Evolutionary conservation across 331 rosid species (phyloP).

Genomic region (Dryas integrifolia): DNA sequence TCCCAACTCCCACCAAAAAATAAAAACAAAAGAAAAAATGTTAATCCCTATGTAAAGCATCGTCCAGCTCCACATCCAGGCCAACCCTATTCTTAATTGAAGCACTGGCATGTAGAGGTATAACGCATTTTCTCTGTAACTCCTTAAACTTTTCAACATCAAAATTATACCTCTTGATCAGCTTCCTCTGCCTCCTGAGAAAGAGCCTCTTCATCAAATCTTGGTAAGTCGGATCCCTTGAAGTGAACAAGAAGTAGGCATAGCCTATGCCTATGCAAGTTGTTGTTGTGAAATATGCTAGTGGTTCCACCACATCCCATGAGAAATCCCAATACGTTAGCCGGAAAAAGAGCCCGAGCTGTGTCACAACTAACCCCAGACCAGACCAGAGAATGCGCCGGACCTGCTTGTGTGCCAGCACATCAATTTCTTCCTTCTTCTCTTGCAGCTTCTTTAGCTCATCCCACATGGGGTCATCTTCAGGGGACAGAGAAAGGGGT

Average conservation of each 20-base stretch:
- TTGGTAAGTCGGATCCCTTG: conserved; percentile 91
- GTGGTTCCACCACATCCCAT: conserved; percentile 98
- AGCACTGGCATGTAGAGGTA: conserved; percentile 48
- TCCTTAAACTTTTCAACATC: conserved; percentile 59
- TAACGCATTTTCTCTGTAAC: conserved; percentile 52
- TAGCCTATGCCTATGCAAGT: conserved; percentile 76
- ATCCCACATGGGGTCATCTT: conserved; percentile 50
- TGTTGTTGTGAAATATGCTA: conserved; percentile 77
- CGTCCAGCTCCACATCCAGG: conserved; percentile 65
- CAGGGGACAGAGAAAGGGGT: conserved; percentile 59
- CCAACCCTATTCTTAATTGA: conserved; percentile 57
- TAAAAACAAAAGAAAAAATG: not conserved
- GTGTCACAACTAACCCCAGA: conserved; percentile 41
- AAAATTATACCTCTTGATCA: conserved; percentile 55
- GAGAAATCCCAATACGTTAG: conserved; percentile 98
- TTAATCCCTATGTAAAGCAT: conserved; percentile 49
- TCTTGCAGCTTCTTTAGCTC: conserved; percentile 58
- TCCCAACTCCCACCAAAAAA: conserved; percentile 6
- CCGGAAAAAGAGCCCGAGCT: conserved; percentile 72
- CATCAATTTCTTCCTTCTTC: conserved; percentile 71
- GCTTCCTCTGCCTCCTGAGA: conserved; percentile 72
- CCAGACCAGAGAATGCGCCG: conserved; percentile 79
- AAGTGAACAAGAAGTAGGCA: conserved; percentile 80
- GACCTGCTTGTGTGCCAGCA: conserved; percentile 73
- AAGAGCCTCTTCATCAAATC: conserved; percentile 88